Evolutionary conservation across 306 rosid genomes (phyloP), one percentile per base, ranked within the genome.

Genomic region (Vicia faba): DNA sequence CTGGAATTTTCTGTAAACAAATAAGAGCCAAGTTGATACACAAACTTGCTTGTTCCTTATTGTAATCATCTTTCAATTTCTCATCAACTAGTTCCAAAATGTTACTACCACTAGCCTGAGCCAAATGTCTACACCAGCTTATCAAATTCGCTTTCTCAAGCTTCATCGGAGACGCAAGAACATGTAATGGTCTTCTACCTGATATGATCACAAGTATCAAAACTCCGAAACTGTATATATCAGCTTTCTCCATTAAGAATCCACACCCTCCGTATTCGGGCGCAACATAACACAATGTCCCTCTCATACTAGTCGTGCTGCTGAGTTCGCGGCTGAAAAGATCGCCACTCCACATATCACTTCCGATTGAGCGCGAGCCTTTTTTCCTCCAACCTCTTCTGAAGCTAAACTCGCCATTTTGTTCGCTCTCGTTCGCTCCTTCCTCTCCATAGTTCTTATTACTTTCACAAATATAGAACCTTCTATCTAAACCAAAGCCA

Each of bases 241-340:
- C 98, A 31, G 96, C 92, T 72, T 93, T 93, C 83, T 89, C 98
- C 89, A 86, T 83, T 53, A 86, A 72, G 81, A 79, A 89, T 12
- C 91, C 95, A 60, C 88, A 87, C 0, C 95, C 98, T 11, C 96
- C 91, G 69, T 84, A 89, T 65, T 93, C 98, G 5, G 98, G 98
- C 53, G 98, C 98, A 8, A 83, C 89, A 75, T 93, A 93, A 57
- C 96, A 87, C 58, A 89, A 66, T 55, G 96, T 89, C 39, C 98
- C 98, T 83, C 95, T 84, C 93, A 93, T 93, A 75, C 96, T 93
- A 9, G 98, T 87, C 78, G 98, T 89, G 84, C 96, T 93, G 84
- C 98, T 89, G 33, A 93, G 96, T 84, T 93, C 98, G 1, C 96
- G 89, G 69, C 98, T 93, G 73, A 82, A 86, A 43, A 89, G 76